Evolutionary conservation across 805 yeast species (phyloP).

Genomic region (Wickerhamomyces chaumierensis): DNA sequence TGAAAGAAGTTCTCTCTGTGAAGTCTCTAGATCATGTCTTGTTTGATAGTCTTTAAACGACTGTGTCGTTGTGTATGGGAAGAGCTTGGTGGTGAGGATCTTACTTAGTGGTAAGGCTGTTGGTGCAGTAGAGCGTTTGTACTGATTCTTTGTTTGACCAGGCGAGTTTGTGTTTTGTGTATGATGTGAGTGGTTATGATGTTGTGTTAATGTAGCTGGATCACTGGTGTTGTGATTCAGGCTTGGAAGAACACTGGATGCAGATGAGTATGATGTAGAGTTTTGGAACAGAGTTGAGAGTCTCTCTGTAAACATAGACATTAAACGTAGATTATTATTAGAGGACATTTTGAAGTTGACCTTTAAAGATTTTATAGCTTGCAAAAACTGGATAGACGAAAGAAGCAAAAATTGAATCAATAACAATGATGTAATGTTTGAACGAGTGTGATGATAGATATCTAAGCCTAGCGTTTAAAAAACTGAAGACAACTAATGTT

Average conservation of each 20-base stretch:
- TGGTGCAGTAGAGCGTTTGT: conserved; percentile 51
- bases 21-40: conserved; percentile 26
- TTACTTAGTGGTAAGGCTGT: conserved; percentile 52
- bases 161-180: too few species aligned
- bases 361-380: too few species aligned
- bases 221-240: too few species aligned
- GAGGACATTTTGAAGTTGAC: not conserved
- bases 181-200: too few species aligned
- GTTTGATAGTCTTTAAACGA: conserved; percentile 40
- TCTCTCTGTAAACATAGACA: not conserved
- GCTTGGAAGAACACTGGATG: too few species aligned
- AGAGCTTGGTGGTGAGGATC: conserved; percentile 33
- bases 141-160: conserved; percentile 13
- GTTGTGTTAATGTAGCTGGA: not conserved
- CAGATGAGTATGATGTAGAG: not conserved
- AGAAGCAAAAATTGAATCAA: too few species aligned
- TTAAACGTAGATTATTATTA: not conserved
- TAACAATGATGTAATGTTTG: too few species aligned
- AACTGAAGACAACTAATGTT: too few species aligned
- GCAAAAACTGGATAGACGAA: too few species aligned
- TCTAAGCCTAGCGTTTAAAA: too few species aligned
- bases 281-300: not conserved
- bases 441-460: too few species aligned
- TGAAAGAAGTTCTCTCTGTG: conserved; percentile 35
- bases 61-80: conserved; percentile 44